Evolutionary conservation across 345 rosid genomes (phyloP), one percentile per base, ranked within the genome.

Genomic region (Heritiera littoralis): DNA sequence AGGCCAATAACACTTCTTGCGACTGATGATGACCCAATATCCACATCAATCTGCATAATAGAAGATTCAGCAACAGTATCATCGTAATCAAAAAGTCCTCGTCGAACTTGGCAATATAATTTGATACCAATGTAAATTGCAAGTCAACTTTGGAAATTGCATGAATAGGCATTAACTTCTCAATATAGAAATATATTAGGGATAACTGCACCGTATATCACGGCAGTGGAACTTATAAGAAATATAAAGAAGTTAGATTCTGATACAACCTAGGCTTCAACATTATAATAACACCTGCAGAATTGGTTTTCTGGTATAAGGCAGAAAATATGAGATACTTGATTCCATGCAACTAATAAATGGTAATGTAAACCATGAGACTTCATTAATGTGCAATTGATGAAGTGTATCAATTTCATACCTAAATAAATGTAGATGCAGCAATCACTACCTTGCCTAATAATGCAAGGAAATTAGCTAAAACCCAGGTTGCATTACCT

Each of bases 1-100:
- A 94, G 92, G 72, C 98, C 97, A 45, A 96, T 87, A 77, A 96
- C 95, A 77, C 97, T 90, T 75, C 91, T 88, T 30, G 99, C 99
- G n/a, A 96, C 99, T 12, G 99, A 92, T n/a, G 99, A 96, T 77
- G 99, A 93, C 78, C 98, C 99, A 75, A 96, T 94, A 84, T 92
- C 98, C 77, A 96, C 99, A 83, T 94, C 99, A 63, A 94, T 91
- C 99, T 96, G 90, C 87, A 87, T 17, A 72, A 67, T 43, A 81
- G 66, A n/a, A 40, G 18, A 70, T 68, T 67, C 35, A 32, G 67
- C 74, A 67, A 71, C 30, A 14, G 28, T 64, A 60, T 11, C 54
- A 46, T 46, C 45, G 15, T 35, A 43, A 60, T 59, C 67, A 43
- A 15, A 45, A 61, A 61, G 48, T 40, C 8, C 18, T 18, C 32